Evolutionary conservation across 495 filamentous ascomycete species (phyloP).

Genomic region (Antarctomyces pellizariae): DNA sequence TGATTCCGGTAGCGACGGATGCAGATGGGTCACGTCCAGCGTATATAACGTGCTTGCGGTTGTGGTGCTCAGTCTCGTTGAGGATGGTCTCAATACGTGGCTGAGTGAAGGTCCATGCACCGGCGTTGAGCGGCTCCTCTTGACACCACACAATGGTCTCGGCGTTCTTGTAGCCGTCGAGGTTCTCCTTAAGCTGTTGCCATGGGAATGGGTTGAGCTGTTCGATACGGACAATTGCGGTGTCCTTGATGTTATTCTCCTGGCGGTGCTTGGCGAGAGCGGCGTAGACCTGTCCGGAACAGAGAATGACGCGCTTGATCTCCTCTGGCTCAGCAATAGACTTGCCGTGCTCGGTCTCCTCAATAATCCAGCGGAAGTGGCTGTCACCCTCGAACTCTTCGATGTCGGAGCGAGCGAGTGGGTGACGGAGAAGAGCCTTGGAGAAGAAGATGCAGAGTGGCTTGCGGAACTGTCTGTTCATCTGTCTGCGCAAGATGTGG

Average conservation of each 20-base stretch:
- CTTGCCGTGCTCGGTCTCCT: constrained; percentile 57
- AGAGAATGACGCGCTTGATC: constrained; percentile 85
- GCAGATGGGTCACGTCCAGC: constrained; percentile 79
- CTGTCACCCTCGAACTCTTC: constrained; percentile 77
- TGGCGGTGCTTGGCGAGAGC: constrained; percentile 79
- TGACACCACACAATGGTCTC: constrained; percentile 91
- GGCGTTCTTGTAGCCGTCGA: constrained; percentile 88
- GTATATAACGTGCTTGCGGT: constrained; percentile 89
- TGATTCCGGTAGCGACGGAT: constrained; percentile 78
- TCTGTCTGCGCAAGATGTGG: constrained; percentile 88
- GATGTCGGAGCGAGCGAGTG: constrained; percentile 64
- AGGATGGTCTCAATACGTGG: constrained; percentile 89
- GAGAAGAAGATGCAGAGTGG: constrained; percentile 95
- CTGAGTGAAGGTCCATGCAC: constrained; percentile 85
- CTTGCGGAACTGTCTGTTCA: constrained; percentile 98
- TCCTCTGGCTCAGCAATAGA: constrained; percentile 57
- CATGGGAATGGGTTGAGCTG: constrained; percentile 98
- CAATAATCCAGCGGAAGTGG: constrained; percentile 91
- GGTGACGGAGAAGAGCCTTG: constrained; percentile 82
- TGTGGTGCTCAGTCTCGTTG: constrained; percentile 74
- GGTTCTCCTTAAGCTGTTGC: constrained; percentile 84
- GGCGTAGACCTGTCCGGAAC: constrained; percentile 84
- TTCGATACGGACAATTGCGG: constrained; percentile 85
- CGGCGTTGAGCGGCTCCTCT: constrained; percentile 94
- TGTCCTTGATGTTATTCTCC: constrained; percentile 57